A percentile compares a stretch with the other conserved stretches of the same genome.
Conservation (phyloP, 345 rosid species). For the Salix purpurea region DNA sequence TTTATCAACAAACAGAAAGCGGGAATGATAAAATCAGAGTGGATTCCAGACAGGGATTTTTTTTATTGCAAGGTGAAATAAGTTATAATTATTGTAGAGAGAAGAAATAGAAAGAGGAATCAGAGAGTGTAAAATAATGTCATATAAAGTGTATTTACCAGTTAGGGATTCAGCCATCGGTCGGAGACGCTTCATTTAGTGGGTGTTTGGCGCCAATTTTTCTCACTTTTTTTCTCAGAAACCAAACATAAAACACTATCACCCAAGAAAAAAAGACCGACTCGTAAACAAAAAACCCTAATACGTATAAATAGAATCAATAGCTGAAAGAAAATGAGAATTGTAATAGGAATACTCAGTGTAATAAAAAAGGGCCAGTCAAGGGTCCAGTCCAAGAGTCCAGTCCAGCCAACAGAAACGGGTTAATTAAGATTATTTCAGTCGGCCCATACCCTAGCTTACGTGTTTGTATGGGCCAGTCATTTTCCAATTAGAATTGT, state of each 20-base stretch:
- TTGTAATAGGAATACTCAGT: no score
- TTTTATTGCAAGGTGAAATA: not conserved
- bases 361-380: no score
- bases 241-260: constrained; percentile 3
- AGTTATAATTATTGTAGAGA: not conserved
- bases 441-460: no score
- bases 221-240: not conserved
- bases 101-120: not conserved
- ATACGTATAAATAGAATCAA: no score
- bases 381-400: no score
- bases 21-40: not conserved
- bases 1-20: not conserved
- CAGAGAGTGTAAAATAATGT: not conserved
- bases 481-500: no score
- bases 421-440: no score
- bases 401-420: no score
- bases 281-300: no score
- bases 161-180: not conserved
- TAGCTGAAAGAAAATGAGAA: not conserved
- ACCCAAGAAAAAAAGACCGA: not conserved
- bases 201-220: no score
- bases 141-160: not conserved
- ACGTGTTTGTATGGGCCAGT: no score
- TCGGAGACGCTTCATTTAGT: not conserved
- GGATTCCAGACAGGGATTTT: not conserved